Evolutionary conservation across 805 yeast genomes (phyloP).

Genomic region (Nakazawaea wyomingensis): DNA sequence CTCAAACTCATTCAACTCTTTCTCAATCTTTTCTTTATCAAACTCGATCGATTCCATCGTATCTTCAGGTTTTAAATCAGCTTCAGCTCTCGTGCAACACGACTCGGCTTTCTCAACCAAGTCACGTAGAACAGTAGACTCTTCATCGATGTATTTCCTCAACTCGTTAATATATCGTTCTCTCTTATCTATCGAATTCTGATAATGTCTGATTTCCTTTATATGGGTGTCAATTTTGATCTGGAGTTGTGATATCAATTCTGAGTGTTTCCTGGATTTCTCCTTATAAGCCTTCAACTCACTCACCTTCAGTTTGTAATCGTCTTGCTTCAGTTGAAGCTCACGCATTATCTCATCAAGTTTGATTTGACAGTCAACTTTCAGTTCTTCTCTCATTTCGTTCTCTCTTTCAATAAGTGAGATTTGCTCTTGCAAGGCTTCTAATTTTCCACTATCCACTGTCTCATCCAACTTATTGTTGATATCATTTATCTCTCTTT

Average conservation of each 20-base stretch:
- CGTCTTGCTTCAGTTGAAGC: constrained; percentile 1
- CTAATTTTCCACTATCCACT: constrained; percentile 36
- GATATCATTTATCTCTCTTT: constrained; percentile 23
- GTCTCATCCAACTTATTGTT: constrained; percentile 38
- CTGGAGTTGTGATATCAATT: constrained; percentile 10
- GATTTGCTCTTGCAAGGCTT: constrained; percentile 28
- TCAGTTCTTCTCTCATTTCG: constrained; percentile 20
- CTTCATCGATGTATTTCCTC: constrained; percentile 24
- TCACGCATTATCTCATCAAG: neutral
- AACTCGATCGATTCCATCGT: constrained; percentile 42
- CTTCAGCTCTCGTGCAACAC: constrained; percentile 44
- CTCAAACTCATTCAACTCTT: constrained; percentile 48
- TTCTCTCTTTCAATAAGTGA: constrained; percentile 27
- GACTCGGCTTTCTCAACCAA: constrained; percentile 26
- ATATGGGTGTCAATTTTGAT: constrained; percentile 18
- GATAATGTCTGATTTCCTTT: constrained; percentile 16
- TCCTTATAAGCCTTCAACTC: constrained; percentile 15
- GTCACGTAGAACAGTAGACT: constrained; percentile 12
- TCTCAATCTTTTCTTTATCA: constrained; percentile 42
- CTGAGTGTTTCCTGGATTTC: constrained; percentile 21
- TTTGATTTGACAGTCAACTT: constrained; percentile 9
- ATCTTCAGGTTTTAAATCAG: constrained; percentile 33
- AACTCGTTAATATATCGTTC: constrained; percentile 22
- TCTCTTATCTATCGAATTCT: constrained; percentile 19
- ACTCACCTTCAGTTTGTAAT: constrained; percentile 14